Conservation (phyloP, 202 grass and related monocot genomes). For the Schoenoplectus triqueter region DNA sequence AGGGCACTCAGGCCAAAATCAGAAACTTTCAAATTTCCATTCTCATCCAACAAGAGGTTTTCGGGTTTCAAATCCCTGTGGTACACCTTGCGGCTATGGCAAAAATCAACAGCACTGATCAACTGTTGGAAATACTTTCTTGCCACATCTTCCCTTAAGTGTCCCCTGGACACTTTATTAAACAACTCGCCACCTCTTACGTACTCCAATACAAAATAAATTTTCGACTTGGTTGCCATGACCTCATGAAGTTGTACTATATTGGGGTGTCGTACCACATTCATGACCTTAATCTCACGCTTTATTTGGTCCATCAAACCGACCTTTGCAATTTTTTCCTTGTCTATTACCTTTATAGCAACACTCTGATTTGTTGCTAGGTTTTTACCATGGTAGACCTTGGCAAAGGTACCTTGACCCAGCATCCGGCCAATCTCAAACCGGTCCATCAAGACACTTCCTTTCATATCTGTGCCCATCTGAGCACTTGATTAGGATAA, state of each 20-base stretch:
- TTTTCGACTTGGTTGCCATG: constrained; percentile 91
- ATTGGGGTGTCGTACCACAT: constrained; percentile 76
- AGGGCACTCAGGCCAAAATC: constrained; percentile 93
- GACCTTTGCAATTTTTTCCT: constrained; percentile 78
- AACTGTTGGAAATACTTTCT: constrained; percentile 92
- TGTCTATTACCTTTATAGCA: constrained; percentile 93
- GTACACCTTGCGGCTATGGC: constrained; percentile 79
- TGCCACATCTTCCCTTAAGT: constrained; percentile 73
- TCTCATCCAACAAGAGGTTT: constrained; percentile 83
- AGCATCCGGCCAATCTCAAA: constrained; percentile 84
- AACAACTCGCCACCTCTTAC: constrained; percentile 81
- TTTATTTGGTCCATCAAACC: constrained; percentile 80
- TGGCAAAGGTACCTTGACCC: constrained; percentile 90
- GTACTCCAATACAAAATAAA: constrained; percentile 93
- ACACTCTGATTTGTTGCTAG: constrained; percentile 61
- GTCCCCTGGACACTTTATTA: constrained; percentile 76
- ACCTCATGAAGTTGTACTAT: constrained; percentile 91
- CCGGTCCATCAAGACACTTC: constrained; percentile 68
- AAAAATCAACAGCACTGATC: constrained; percentile 82
- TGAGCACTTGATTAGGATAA: constrained; percentile 16
- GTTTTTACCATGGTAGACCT: constrained; percentile 80
- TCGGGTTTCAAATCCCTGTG: constrained; percentile 91
- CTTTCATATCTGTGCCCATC: constrained; percentile 66
- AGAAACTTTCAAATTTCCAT: constrained; percentile 70
- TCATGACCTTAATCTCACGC: constrained; percentile 86